These are phyloP conservation scores for Skeletonema potamos DNA, from an alignment of 108 stramenopile species.

Conservation along the genomic window DNA sequence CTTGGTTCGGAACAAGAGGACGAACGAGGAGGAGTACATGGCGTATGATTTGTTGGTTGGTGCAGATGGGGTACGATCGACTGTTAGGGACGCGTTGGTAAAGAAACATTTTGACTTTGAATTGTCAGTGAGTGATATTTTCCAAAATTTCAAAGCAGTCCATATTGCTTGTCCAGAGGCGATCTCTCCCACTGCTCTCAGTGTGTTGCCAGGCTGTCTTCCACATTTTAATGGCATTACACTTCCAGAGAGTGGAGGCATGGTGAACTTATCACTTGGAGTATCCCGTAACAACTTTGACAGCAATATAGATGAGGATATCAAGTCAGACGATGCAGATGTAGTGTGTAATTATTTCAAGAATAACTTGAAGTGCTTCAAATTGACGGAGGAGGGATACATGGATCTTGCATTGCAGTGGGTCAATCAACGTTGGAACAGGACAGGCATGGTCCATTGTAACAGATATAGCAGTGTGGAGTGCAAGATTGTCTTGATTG, in stretches of 20 bases:
- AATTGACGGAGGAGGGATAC: slow-evolving; percentile 39
- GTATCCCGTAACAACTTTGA: slow-evolving; percentile 27
- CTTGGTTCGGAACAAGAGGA: slow-evolving; percentile 33
- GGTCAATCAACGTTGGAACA: slow-evolving; percentile 57
- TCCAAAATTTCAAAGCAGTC: slow-evolving; percentile 56
- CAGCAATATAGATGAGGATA: slow-evolving; percentile 10
- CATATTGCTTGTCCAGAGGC: slow-evolving; percentile 33
- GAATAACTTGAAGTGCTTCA: slow-evolving; percentile 53
- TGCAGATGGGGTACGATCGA: slow-evolving; percentile 55
- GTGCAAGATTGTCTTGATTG: slow-evolving; percentile 42
- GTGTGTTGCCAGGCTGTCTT: slow-evolving; percentile 31
- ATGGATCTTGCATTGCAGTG: slow-evolving; percentile 53
- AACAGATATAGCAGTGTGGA: slow-evolving; percentile 45
- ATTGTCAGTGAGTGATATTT: slow-evolving; percentile 49
- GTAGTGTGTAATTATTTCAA: slow-evolving; percentile 48
- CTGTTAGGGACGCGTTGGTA: slow-evolving; percentile 53
- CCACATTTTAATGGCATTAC: slow-evolving; percentile 46
- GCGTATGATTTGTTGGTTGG: slow-evolving; percentile 59
- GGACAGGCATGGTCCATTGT: slow-evolving; percentile 57
- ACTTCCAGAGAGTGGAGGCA: slow-evolving; percentile 53
- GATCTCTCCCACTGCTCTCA: slow-evolving; percentile 17
- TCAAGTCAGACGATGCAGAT: slow-evolving; percentile 45
- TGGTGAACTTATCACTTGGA: slow-evolving; percentile 47
- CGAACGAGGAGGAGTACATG: slow-evolving; percentile 44
- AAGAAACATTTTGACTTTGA: slow-evolving; percentile 53